Percentiles rank a stretch among this genome's conserved stretches.
phyloP scores from a whole-genome alignment of 805 yeast genomes.

The Torulaspora delbrueckii region DNA sequence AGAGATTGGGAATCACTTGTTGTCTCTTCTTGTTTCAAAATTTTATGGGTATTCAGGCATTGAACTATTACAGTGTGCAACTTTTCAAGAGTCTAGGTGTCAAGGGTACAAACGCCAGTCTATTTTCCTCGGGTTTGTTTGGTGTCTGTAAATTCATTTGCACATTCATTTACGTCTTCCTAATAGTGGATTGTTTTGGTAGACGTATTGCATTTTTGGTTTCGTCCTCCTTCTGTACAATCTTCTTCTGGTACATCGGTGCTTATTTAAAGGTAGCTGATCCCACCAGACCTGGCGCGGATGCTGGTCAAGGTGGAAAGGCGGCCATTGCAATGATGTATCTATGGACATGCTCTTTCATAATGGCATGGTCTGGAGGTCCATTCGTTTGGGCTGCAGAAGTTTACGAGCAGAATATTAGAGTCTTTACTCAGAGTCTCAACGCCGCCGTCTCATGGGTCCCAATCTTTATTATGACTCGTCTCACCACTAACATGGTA shows the following conservation, averaged over 20 bases:
- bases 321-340: conserved; percentile 45
- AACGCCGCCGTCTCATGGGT: conserved; percentile 47
- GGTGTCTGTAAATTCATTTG: conserved; percentile 47
- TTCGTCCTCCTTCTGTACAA: conserved; percentile 39
- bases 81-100: conserved; percentile 48
- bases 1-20: conserved; percentile 38
- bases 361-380: conserved; percentile 44
- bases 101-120: conserved; percentile 41
- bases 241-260: conserved; percentile 47
- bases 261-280: conserved; percentile 42
- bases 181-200: conserved; percentile 45
- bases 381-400: conserved; percentile 47
- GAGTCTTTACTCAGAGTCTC: conserved; percentile 42
- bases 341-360: conserved; percentile 45
- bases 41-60: conserved; percentile 46
- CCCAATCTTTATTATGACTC: conserved; percentile 47
- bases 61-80: conserved; percentile 51
- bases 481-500: conserved; percentile 44
- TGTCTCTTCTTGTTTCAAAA: conserved; percentile 42
- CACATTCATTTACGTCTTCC: conserved; percentile 42
- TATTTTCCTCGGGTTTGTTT: conserved; percentile 50
- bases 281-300: conserved; percentile 30
- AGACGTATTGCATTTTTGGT: conserved; percentile 41
- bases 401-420: conserved; percentile 41
- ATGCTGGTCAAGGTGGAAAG: conserved; percentile 35